phyloP scores from a whole-genome alignment of 441 rosid genomes.

The Pelargonium australe region DNA sequence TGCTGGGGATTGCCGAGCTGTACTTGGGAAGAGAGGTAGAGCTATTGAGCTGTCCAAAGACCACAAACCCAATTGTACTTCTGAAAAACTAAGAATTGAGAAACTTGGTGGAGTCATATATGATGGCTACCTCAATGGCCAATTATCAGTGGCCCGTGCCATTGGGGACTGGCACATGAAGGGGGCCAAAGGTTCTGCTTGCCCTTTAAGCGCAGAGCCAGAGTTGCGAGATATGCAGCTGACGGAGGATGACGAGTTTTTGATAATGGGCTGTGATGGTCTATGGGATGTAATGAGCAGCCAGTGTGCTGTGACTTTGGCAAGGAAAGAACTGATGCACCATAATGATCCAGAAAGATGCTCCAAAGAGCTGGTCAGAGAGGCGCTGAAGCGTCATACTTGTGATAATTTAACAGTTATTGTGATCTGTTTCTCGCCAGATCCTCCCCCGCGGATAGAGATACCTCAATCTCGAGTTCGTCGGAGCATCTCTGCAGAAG shows the following conservation, averaged over 20 bases:
- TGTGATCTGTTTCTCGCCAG: constrained; percentile 61
- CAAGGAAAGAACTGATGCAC: constrained; percentile 47
- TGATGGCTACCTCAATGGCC: constrained; percentile 75
- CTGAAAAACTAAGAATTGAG: constrained; percentile 58
- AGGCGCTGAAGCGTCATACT: constrained; percentile 53
- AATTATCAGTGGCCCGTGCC: constrained; percentile 73
- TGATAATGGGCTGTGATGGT: constrained; percentile 84
- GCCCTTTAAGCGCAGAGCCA: constrained; percentile 84
- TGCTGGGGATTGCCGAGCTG: constrained; percentile 74
- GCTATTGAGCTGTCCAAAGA: constrained; percentile 69
- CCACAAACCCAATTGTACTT: constrained; percentile 56
- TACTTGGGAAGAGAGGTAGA: constrained; percentile 58
- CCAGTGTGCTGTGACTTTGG: constrained; percentile 68
- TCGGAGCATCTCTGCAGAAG: constrained; percentile 82
- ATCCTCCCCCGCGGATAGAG: constrained; percentile 80
- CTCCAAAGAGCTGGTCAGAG: constrained; percentile 76
- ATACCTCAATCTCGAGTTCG: constrained; percentile 47
- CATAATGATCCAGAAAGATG: constrained; percentile 69
- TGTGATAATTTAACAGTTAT: constrained; percentile 78
- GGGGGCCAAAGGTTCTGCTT: constrained; percentile 46
- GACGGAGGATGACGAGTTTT: constrained; percentile 87
- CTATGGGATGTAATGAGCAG: constrained; percentile 90
- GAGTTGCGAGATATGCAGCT: constrained; percentile 54
- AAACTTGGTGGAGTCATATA: constrained; percentile 62
- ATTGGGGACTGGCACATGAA: constrained; percentile 95